A percentile compares a stretch with the other conserved stretches of the same genome.
phyloP scores from a whole-genome alignment of 352 stramenopile genomes.

The Lagenidium sp. region DNA sequence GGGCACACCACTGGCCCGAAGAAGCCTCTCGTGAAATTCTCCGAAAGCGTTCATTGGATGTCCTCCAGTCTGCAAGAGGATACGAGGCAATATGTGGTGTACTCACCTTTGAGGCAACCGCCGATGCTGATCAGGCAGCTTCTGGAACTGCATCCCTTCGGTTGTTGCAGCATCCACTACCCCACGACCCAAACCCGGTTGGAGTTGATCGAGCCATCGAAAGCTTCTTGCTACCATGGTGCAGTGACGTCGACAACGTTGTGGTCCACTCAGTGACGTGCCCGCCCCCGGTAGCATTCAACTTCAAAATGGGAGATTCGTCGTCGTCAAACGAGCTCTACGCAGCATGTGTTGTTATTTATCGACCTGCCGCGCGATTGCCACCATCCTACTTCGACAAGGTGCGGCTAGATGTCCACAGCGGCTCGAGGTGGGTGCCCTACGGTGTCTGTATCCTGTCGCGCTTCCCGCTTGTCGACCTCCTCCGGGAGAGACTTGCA shows the following conservation, averaged over 20 bases:
- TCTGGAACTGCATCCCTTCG: slow-evolving; percentile 11
- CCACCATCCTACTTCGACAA: slow-evolving; percentile 51
- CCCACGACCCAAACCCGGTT: slow-evolving; percentile 12
- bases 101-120: slow-evolving; percentile 52
- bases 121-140: slow-evolving; percentile 8
- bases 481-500: slow-evolving; percentile 66
- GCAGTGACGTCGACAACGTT: slow-evolving; percentile 14
- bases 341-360: slow-evolving; percentile 69
- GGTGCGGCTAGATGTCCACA: slow-evolving; percentile 31
- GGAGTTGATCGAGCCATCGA: slow-evolving; percentile 20
- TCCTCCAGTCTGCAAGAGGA: slow-evolving; percentile 44
- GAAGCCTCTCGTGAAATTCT: slow-evolving; percentile 29
- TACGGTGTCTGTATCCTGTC: slow-evolving; percentile 78
- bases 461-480: slow-evolving; percentile 74
- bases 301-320: slow-evolving; percentile 61
- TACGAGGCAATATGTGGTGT: slow-evolving; percentile 74
- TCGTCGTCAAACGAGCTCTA: slow-evolving; percentile 64
- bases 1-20: slow-evolving; percentile 70
- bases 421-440: slow-evolving; percentile 51
- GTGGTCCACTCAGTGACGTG: slow-evolving; percentile 16
- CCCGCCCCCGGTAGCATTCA: slow-evolving; percentile 27
- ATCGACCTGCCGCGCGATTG: slow-evolving; percentile 59
- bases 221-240: slow-evolving; percentile 28
- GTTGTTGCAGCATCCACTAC: slow-evolving; percentile 12
- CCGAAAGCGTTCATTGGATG: slow-evolving; percentile 57